Percentiles rank a stretch among this genome's conserved stretches.
These are phyloP conservation scores for Cladochytrium replicatum DNA, from an alignment of 192 early-diverging fungal species.

Conservation along the genomic window DNA sequence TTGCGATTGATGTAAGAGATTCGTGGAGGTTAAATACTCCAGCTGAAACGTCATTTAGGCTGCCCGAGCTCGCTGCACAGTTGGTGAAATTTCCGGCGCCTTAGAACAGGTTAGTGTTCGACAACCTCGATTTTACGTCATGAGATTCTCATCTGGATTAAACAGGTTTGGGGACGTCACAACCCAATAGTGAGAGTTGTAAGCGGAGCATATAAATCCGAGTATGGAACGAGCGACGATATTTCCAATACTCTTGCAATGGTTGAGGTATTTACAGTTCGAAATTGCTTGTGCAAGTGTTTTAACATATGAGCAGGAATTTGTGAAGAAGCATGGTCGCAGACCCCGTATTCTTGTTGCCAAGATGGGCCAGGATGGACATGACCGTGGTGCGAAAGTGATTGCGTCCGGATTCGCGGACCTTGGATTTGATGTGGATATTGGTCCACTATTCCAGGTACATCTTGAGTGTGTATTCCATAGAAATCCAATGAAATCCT, in stretches of 20 bases:
- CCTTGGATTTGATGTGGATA: constrained; percentile 85
- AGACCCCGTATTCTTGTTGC: constrained; percentile 83
- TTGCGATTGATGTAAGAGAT: constrained; percentile 60
- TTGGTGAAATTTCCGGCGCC: constrained; percentile 76
- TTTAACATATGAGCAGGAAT: constrained; percentile 27
- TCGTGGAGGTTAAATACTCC: background rate
- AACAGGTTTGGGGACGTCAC: constrained; percentile 64
- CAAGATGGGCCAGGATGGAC: constrained; percentile 91
- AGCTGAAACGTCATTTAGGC: constrained; percentile 28
- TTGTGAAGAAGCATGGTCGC: constrained; percentile 62
- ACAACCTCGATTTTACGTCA: too few species aligned
- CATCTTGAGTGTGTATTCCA: background rate
- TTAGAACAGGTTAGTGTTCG: constrained; percentile 48
- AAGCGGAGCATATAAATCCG: constrained; percentile 75
- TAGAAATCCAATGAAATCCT: background rate
- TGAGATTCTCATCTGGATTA: constrained; percentile 5
- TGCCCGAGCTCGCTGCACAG: constrained; percentile 64
- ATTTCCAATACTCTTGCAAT: constrained; percentile 52
- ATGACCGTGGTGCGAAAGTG: constrained; percentile 89
- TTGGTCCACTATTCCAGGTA: constrained; percentile 72
- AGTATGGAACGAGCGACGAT: constrained; percentile 61
- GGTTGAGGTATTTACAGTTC: constrained; percentile 28
- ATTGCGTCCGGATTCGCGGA: constrained; percentile 85
- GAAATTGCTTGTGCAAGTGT: background rate
- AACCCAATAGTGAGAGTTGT: constrained; percentile 71